Base-by-base conservation (phyloP, 768 basidiomycete species). In the Collybia mongolica region DNA sequence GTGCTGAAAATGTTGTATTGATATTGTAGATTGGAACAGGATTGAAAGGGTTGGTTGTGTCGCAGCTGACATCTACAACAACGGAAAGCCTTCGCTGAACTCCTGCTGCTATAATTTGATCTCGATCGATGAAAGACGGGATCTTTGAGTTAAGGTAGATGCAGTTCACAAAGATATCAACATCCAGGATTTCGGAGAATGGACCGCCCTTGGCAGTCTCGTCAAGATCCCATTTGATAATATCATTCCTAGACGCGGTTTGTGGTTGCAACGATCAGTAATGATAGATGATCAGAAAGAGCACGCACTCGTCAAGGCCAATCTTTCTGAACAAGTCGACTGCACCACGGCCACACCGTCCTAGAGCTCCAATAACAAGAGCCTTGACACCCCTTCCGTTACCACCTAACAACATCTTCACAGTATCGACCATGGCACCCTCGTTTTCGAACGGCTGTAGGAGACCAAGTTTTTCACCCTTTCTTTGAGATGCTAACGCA, bases 121-220 rank as follows among this genome's bases (percentile, higher is more conserved):
- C 82, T 24, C 71, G 65, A 4, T 84, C 84, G 44, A 97, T 53
- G 68, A 98, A 98, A 14, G 84, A 73, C 0, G 92, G 92, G 48
- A 96, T 93, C 52, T 76, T 66, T n/a, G 85, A 81, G n/a, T 83
- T 85, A 41, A 99, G 85, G 69, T 98, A 99, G 67, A 99, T 99
- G 80, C 96, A 98, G 75, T 99, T 99, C 77, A 98, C 84, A 63
- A 99, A 97, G 61, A 99, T 85, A 72, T 99, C 96, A 54, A 93
- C 96, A 55, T 93, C 92, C 24, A 98, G 80, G 52, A 99, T 93
- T 73, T 98, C 96, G 38, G 81, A 69, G 76, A 98, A 98, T 0
- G 96, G 96, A 1, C 96, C 96, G 28, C 96, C 96, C 72, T 93
- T 94, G 60, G 88, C 89, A 6, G 96, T 99, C 74, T 99, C 96